Evolutionary conservation across 139 green algal species (phyloP), one percentile per base, ranked within the genome.

Genomic region (Marvania coccoides): DNA sequence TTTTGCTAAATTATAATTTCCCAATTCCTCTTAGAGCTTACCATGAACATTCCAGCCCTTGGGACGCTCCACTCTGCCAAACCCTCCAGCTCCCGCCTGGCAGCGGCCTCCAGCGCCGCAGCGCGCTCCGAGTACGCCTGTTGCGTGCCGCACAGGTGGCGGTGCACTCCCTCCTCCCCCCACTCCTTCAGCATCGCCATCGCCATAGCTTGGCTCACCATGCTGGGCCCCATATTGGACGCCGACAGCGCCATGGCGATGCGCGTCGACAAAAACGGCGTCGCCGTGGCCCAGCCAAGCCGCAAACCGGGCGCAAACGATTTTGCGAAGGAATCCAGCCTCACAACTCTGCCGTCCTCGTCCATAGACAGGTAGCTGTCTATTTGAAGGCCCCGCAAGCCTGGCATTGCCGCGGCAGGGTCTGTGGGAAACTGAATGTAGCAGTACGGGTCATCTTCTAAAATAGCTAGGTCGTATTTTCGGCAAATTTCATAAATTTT

Each of bases 371-470:
- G 70, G 63, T 89, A 86, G 39, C 65, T 63, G 38, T 54, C 37
- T 51, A 19, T 51, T 23, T 8, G 4, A 2, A 53, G 6, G 23
- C 35, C 59, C 7, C 26, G 13, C 51, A 56, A 12, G 30, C 7
- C 23, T 51, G 6, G n/a, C 12, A 10, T 30, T 8, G 24, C 38
- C n/a, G 8, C 24, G 33, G 0, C 19, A 23, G 24, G 38, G 13
- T 14, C 23, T 24, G 35, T 31, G 1, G 54, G 53, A 61, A 78
- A 88, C 61, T 90, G 80, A 4, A 95, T 78, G 70, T 82, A 91
- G 68, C 68, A 87, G 75, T 93, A 95, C 2, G 88, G 86, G 66
- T 95, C 88, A 58, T 95, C 88, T 71, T 95, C 88, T 8, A 95
- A 8, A 33, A 95, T 85, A n/a, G n/a, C 36, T 9, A 66, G n/a